Percentiles rank a stretch among this genome's conserved stretches.
Evolutionary conservation across 176 grass and related monocot genomes (phyloP).

Genomic region (Oryza punctata): DNA sequence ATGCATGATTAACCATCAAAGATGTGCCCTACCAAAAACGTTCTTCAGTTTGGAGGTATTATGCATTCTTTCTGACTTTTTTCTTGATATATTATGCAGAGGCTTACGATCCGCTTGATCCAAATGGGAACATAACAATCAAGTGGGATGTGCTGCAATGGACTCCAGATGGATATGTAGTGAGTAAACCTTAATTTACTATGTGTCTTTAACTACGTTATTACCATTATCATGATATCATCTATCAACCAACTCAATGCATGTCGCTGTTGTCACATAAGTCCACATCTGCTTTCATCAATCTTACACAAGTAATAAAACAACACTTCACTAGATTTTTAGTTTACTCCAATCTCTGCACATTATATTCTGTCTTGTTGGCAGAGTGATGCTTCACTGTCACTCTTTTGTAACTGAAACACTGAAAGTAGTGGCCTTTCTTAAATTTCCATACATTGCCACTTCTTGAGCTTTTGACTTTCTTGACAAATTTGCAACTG

Average conservation of each 20-base stretch:
- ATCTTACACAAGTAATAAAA: no score
- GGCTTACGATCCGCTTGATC: slow-evolving; percentile 83
- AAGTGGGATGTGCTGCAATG: slow-evolving; percentile 88
- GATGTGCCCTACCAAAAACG: background rate
- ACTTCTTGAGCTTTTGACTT: background rate
- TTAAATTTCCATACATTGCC: background rate
- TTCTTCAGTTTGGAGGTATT: background rate
- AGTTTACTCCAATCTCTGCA: no score
- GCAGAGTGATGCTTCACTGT: background rate
- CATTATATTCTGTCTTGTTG: background rate
- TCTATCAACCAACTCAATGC: background rate
- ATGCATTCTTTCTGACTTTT: no score
- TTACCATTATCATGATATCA: background rate
- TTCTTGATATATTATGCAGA: slow-evolving; percentile 42
- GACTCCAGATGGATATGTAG: slow-evolving; percentile 74
- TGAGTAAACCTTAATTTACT: slow-evolving; percentile 42
- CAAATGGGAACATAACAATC: slow-evolving; percentile 82
- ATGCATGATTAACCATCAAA: background rate
- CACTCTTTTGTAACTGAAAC: slow-evolving; percentile 31
- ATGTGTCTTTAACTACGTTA: background rate
- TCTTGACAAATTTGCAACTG: background rate
- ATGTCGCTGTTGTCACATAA: background rate
- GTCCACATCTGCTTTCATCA: slow-evolving; percentile 1
- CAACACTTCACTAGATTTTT: no score
- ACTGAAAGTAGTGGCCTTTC: background rate